These are phyloP conservation scores for Arthrobotrys conoides DNA, from an alignment of 2,329 filamentous ascomycete species.

Conservation along the genomic window DNA sequence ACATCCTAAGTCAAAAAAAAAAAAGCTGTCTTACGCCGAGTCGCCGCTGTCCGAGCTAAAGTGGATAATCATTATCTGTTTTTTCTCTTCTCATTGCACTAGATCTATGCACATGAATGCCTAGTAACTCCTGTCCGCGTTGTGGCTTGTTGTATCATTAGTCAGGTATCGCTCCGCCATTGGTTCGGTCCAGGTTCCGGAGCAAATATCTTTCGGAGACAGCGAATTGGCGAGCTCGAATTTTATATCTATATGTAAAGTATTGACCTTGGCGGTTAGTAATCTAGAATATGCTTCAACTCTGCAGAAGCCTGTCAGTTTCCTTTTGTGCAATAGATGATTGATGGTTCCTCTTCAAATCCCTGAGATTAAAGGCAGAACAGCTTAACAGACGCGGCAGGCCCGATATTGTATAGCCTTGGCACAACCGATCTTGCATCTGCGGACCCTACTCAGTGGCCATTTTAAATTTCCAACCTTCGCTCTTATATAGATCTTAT, in stretches of 20 bases:
- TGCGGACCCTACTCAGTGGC: background rate
- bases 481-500: background rate
- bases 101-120: background rate
- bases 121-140: background rate
- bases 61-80: background rate
- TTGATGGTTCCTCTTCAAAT: background rate
- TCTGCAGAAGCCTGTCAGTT: background rate
- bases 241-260: background rate
- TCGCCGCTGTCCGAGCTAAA: background rate
- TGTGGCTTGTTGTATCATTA: conserved; percentile 43
- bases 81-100: background rate
- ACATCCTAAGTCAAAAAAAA: background rate
- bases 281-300: conserved; percentile 1
- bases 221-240: conserved; percentile 12
- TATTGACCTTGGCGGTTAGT: conserved; percentile 5
- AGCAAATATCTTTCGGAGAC: conserved; percentile 18
- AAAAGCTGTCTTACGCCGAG: conserved; percentile 2
- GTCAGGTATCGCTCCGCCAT: conserved; percentile 15
- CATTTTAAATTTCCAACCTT: background rate
- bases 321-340: background rate
- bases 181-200: background rate
- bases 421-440: conserved; percentile 1
- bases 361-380: background rate
- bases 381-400: background rate
- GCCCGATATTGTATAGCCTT: conserved; percentile 2